phyloP scores from a whole-genome alignment of 2,329 filamentous ascomycete species.

The Aspergillus pseudoglaucus region DNA sequence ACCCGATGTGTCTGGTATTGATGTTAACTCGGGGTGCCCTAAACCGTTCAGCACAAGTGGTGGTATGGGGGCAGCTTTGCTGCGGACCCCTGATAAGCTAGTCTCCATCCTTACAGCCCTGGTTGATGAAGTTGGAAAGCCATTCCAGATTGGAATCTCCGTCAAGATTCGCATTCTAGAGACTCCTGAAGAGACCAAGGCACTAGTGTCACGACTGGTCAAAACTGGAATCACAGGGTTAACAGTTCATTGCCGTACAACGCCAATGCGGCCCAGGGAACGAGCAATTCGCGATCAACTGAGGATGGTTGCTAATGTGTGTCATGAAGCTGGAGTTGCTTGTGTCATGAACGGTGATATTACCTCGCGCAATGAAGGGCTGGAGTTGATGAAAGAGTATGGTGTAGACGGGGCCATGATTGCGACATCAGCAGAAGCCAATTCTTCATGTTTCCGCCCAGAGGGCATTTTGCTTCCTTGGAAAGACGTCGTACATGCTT shows the following conservation, averaged over 20 bases:
- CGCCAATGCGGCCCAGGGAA: slow-evolving; percentile 88
- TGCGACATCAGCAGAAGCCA: slow-evolving; percentile 83
- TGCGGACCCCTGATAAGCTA: slow-evolving; percentile 77
- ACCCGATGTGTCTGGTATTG: slow-evolving; percentile 82
- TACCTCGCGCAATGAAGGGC: slow-evolving; percentile 62
- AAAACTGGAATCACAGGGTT: slow-evolving; percentile 85
- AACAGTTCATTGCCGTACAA: slow-evolving; percentile 92
- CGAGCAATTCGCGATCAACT: slow-evolving; percentile 80
- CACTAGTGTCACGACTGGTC: slow-evolving; percentile 69
- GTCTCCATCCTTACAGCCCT: slow-evolving; percentile 76
- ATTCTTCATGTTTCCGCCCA: slow-evolving; percentile 77
- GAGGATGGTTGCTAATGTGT: slow-evolving; percentile 73
- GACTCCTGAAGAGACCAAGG: slow-evolving; percentile 66
- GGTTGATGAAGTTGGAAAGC: slow-evolving; percentile 67
- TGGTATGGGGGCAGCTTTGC: slow-evolving; percentile 90
- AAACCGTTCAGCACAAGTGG: slow-evolving; percentile 92
- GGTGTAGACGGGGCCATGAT: slow-evolving; percentile 97
- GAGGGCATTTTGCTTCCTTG: slow-evolving; percentile 68
- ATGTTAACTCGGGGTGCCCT: slow-evolving; percentile 96
- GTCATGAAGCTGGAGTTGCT: slow-evolving; percentile 76
- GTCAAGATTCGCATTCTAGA: slow-evolving; percentile 92
- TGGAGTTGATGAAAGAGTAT: slow-evolving; percentile 66
- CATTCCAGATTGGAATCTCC: slow-evolving; percentile 84
- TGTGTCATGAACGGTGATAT: slow-evolving; percentile 97
- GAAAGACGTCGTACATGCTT: slow-evolving; percentile 70